These are phyloP conservation scores for Fusarium sp. DNA, from an alignment of 2,329 filamentous ascomycete species.

Conservation along the genomic window DNA sequence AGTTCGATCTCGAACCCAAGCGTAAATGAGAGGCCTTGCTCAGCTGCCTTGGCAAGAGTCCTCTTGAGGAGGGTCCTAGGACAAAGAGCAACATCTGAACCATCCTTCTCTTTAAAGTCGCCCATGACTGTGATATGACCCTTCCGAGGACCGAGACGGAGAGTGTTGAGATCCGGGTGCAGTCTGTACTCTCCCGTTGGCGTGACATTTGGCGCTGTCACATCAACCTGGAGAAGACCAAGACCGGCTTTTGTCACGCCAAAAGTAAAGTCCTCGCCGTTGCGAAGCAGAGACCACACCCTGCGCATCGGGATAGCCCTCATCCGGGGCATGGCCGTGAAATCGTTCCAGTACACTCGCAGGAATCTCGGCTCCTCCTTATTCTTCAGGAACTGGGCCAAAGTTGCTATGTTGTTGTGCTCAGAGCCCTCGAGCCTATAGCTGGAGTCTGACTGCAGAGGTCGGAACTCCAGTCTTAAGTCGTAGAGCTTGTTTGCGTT, in stretches of 20 bases:
- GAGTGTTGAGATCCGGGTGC: constrained; percentile 72
- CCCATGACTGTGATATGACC: constrained; percentile 75
- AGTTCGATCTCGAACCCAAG: constrained; percentile 88
- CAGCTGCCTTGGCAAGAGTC: constrained; percentile 63
- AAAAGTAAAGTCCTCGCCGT: constrained; percentile 61
- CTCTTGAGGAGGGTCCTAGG: constrained; percentile 73
- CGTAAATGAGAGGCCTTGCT: constrained; percentile 68
- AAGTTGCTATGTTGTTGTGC: constrained; percentile 10
- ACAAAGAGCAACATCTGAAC: constrained; percentile 66
- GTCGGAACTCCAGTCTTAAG: constrained; percentile 63
- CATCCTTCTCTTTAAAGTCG: constrained; percentile 71
- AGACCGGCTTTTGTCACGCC: constrained; percentile 74
- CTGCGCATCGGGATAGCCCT: constrained; percentile 75
- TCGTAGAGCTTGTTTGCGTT: constrained; percentile 83
- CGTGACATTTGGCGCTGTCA: constrained; percentile 63
- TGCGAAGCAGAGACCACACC: constrained; percentile 61
- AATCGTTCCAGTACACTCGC: constrained; percentile 82
- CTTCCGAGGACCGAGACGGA: constrained; percentile 69
- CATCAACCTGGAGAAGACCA: constrained; percentile 77
- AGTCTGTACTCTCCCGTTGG: constrained; percentile 75
- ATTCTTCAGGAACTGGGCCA: constrained; percentile 56
- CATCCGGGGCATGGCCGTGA: constrained; percentile 75
- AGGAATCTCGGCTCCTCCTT: constrained; percentile 72
- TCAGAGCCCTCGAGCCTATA: constrained; percentile 10
- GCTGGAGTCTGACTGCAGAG: constrained; percentile 15